Evolutionary conservation across 306 rosid species (phyloP), one percentile per base, ranked within the genome.

Genomic region (Sindora glabra): DNA sequence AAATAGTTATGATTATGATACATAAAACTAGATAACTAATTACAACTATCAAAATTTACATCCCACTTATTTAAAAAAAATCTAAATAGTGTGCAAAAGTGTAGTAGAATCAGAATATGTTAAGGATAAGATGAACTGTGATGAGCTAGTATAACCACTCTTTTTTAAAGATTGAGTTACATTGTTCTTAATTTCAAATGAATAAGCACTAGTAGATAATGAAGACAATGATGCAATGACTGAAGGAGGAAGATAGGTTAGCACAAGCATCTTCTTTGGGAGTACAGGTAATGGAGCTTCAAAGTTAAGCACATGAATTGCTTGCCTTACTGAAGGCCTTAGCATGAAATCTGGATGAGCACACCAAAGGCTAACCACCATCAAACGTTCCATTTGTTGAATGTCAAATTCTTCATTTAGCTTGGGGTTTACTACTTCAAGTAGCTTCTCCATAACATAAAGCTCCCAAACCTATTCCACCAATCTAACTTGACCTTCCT

Each of bases 381-480:
- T 3, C 12, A 68, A 34, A 18, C 58, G 16, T 45, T 61, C 71
- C 63, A 71, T 32, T 56, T 77, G 71, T 5, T 48, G 49, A 54
- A 11, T 40, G 27, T 73, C 59, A 54, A 64, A 69, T 2, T 1
- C 45, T 10, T 49, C 79, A 52, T 26, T 23, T 1, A 77, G 13
- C 12, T 64, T 68, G 18, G 64, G 48, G 24, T 73, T 76, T 1
- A 54, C 67, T 24, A 65, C 70, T 59, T 16, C 54, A 6, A 26
- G n/a, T 0, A 73, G 11, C 29, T 58, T 64, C 16, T 68, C 55
- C 26, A 45, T 11, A 36, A 65, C 74, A 57, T 79, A 79, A 1
- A 68, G 75, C 48, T 46, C 59, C 83, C 76, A 77, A 25, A 53
- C 73, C 79, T 70, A 77, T 33, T 52, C 70, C 6, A 69, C 76